phyloP scores from a whole-genome alignment of 805 yeast genomes.

The Sugiyamaella marilandica region DNA sequence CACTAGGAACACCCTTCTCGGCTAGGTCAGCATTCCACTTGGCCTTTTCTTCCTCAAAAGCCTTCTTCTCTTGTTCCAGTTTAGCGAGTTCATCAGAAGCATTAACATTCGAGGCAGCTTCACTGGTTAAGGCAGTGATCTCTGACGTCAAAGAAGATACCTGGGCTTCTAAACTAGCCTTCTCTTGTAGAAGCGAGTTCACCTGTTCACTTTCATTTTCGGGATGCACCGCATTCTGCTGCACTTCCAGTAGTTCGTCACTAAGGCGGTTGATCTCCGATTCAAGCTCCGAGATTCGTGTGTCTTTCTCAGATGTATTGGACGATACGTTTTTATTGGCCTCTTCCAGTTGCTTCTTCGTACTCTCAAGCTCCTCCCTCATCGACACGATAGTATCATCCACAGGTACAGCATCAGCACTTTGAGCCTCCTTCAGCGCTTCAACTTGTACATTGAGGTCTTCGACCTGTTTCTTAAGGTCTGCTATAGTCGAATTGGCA shows the following conservation, averaged over 20 bases:
- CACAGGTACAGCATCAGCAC: not conserved
- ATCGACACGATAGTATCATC: slow-evolving; percentile 1
- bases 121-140: not conserved
- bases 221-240: slow-evolving; percentile 1
- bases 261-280: slow-evolving; percentile 26
- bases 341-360: slow-evolving; percentile 22
- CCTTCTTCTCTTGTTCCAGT: slow-evolving; percentile 3
- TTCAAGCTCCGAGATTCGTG: slow-evolving; percentile 31
- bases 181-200: slow-evolving; percentile 19
- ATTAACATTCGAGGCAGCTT: not conserved
- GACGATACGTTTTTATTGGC: slow-evolving; percentile 12
- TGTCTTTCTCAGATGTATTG: slow-evolving; percentile 17
- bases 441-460: slow-evolving; percentile 9
- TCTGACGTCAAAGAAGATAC: not conserved
- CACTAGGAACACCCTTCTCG: slow-evolving; percentile 20
- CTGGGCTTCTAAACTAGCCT: slow-evolving; percentile 9
- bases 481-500: slow-evolving; percentile 7
- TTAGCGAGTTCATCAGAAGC: slow-evolving; percentile 11
- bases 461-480: slow-evolving; percentile 9
- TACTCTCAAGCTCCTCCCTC: slow-evolving; percentile 10
- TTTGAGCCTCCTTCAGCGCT: not conserved
- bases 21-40: slow-evolving; percentile 9
- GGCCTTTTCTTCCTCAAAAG: slow-evolving; percentile 2
- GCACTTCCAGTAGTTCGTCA: slow-evolving; percentile 26
- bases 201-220: slow-evolving; percentile 6